Base-by-base conservation (phyloP, 2,329 filamentous ascomycete genomes). In the Tolypocladium pustulatum region DNA sequence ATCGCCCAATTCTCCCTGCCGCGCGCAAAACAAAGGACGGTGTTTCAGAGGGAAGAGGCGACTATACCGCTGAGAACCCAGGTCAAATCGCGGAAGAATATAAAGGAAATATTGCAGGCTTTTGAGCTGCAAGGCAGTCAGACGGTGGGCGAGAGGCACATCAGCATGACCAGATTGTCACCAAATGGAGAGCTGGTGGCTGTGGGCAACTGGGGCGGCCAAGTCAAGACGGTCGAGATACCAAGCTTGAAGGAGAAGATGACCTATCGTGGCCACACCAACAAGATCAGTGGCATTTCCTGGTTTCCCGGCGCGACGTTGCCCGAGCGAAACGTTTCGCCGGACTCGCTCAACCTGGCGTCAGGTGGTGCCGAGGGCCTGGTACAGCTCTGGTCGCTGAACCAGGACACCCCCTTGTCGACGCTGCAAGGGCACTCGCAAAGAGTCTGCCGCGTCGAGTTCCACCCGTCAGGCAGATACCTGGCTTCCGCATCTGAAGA, bases 71-170 rank as follows among this genome's bases (percentile, higher is more conserved):
- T 97, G 57, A 85, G 91, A 63, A 94, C 90, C 5, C 94, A 99
- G 68, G 89, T 97, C 70, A 94, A 93, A 67, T 91, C 96, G 70
- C 86, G 94, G 59, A 96, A 96, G 71, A 84, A 85, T 32, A 81
- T 97, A 71, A 96, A 96, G 74, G 90, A 95, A 65, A 83, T 84
- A 59, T 73, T 99, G 36, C 81, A 87, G 64, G 87, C 81, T 1
- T 96, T 97, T 64, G 93, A 97, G 68, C 81, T 99, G 20, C 94
- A 94, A 69, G 95, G 91, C 22, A 95, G 90, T 69, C 94, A 99
- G 73, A 93, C 91, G 60, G 91, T 91, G 0, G 91, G 91, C 55
- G 92, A 97, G 64, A 82, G 94, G 43, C 90, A 96, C 25, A 85
- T 99, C 58, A 93, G 91, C 72, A 93, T 97, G 75, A 90, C 91